These are phyloP conservation scores for Eucalyptus globulus DNA, from an alignment of 345 rosid species.

Conservation along the genomic window DNA sequence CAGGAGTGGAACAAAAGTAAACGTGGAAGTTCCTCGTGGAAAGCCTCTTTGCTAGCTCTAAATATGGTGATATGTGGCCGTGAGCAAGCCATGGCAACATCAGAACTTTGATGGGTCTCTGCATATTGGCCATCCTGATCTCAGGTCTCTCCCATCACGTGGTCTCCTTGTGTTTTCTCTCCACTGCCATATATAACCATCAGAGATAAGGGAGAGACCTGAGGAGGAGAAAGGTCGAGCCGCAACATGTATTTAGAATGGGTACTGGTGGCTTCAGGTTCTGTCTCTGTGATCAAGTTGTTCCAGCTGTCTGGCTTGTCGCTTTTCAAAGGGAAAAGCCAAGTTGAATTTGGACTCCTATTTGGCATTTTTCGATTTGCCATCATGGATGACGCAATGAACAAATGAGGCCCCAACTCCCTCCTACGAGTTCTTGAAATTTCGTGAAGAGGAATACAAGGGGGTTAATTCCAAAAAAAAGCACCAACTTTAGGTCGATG, in stretches of 20 bases:
- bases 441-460: not conserved
- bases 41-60: constrained; percentile 20
- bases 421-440: not conserved
- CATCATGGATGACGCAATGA: not conserved
- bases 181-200: too few relatives aligned
- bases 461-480: too few relatives aligned
- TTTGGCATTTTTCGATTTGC: not conserved
- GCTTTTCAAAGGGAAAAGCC: not conserved
- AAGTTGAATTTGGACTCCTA: not conserved
- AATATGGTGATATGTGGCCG: constrained; percentile 19
- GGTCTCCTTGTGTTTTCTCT: too few relatives aligned
- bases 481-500: too few relatives aligned
- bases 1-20: constrained; percentile 15
- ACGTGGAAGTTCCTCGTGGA: constrained; percentile 3
- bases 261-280: not conserved
- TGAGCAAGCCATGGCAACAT: constrained; percentile 33
- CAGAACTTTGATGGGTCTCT: not conserved
- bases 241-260: not conserved
- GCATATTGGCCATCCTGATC: not conserved
- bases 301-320: not conserved
- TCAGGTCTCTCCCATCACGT: not conserved
- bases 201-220: too few relatives aligned
- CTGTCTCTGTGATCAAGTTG: not conserved
- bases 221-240: not conserved
- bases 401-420: too few relatives aligned